phyloP scores from a whole-genome alignment of 352 stramenopile genomes.

The Phytophthora podocarpi region DNA sequence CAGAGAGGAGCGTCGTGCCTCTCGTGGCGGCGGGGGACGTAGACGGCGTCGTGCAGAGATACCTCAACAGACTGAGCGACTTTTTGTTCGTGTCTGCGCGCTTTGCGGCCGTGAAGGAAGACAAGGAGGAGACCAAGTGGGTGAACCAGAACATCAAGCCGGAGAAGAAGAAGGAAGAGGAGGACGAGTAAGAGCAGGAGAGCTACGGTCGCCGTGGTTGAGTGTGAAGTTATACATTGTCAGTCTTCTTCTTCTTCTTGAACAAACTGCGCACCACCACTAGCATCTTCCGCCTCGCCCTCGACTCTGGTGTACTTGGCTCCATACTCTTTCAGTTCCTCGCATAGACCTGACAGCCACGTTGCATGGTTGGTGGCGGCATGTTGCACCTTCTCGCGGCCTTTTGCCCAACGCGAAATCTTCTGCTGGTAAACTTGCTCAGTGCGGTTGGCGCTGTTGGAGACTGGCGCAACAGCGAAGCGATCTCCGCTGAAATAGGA shows the following conservation, averaged over 20 bases:
- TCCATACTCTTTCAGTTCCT: constrained; percentile 69
- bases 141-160: constrained; percentile 76
- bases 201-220: too few relatives aligned
- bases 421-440: constrained; percentile 58
- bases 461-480: constrained; percentile 1
- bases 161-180: constrained; percentile 18
- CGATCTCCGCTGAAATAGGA: constrained; percentile 7
- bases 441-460: constrained; percentile 3
- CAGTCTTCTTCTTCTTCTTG: constrained; percentile 1
- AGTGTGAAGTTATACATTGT: too few relatives aligned
- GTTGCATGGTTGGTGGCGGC: constrained; percentile 61
- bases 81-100: constrained; percentile 88
- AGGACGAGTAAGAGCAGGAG: neutral
- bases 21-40: constrained; percentile 75
- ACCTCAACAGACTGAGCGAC: constrained; percentile 88
- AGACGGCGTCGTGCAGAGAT: constrained; percentile 75
- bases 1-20: constrained; percentile 85
- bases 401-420: constrained; percentile 63
- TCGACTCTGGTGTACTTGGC: constrained; percentile 42
- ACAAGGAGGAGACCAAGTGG: constrained; percentile 82
- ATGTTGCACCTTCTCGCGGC: constrained; percentile 62
- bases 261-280: neutral
- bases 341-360: constrained; percentile 66
- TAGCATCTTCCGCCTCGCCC: constrained; percentile 1
- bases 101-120: constrained; percentile 60